A percentile compares a stretch with the other conserved stretches of the same genome.
Evolutionary conservation across 2,329 filamentous ascomycete species (phyloP).

Genomic region (Pseudocercospora fijiensis): DNA sequence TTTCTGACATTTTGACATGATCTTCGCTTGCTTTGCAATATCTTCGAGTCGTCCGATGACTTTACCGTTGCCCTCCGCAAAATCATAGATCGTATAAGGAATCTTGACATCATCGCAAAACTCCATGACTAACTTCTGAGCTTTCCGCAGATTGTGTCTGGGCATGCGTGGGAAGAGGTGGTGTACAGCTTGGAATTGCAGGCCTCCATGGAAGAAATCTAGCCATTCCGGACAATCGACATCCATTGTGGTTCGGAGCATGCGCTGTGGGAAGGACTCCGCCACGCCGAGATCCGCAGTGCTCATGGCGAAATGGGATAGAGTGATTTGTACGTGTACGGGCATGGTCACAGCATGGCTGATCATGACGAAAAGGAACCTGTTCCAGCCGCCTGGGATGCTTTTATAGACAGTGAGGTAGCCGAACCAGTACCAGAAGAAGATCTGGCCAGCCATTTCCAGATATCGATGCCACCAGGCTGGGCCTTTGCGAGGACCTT

Average conservation of each 20-base stretch:
- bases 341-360: conserved; percentile 66
- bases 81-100: conserved; percentile 61
- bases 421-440: conserved; percentile 68
- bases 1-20: conserved; percentile 57
- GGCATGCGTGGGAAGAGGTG: conserved; percentile 69
- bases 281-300: conserved; percentile 62
- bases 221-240: conserved; percentile 70
- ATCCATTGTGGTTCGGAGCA: conserved; percentile 71
- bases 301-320: conserved; percentile 72
- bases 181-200: conserved; percentile 72
- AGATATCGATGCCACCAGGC: conserved; percentile 68
- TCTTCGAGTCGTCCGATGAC: conserved; percentile 57
- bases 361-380: conserved; percentile 62
- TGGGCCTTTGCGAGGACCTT: conserved; percentile 58
- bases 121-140: conserved; percentile 60
- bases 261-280: conserved; percentile 68
- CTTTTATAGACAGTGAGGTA: conserved; percentile 62
- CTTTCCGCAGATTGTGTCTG: conserved; percentile 63
- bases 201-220: conserved; percentile 69
- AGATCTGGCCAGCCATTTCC: conserved; percentile 61
- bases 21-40: conserved; percentile 60
- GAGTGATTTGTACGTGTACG: conserved; percentile 69
- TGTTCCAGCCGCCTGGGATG: conserved; percentile 58
- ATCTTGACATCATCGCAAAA: conserved; percentile 66
- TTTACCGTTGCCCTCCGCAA: conserved; percentile 62